phyloP scores from a whole-genome alignment of 768 basidiomycete species.

The Leccinum barrowsii region DNA sequence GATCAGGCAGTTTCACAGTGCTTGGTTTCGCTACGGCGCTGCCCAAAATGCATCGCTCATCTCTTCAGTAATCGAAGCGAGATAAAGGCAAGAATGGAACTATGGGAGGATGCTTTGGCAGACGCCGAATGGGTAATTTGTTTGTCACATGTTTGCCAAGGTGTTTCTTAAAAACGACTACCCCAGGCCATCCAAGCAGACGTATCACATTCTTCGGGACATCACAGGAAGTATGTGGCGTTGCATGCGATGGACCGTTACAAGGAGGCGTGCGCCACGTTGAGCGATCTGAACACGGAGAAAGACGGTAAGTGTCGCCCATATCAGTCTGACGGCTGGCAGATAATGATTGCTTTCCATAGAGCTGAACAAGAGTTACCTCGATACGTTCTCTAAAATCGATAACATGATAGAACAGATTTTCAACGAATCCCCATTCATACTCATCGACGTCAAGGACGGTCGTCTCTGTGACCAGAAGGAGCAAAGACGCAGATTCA shows the following conservation, averaged over 20 bases:
- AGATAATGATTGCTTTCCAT: neutral
- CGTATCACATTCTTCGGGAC: neutral
- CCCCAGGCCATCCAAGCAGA: conserved; percentile 6
- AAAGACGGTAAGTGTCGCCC: neutral
- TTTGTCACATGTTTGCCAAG: neutral
- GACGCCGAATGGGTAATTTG: conserved; percentile 4
- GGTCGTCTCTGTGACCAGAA: neutral
- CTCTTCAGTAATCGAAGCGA: conserved; percentile 10
- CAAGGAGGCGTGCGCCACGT: neutral
- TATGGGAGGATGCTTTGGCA: conserved; percentile 1
- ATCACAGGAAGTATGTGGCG: conserved; percentile 1
- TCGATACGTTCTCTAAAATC: neutral
- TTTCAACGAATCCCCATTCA: conserved; percentile 2
- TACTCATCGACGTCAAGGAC: conserved; percentile 8
- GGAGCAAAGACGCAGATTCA: neutral
- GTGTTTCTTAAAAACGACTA: neutral
- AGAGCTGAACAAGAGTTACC: conserved; percentile 3
- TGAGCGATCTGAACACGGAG: neutral
- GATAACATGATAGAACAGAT: neutral
- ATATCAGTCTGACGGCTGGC: neutral
- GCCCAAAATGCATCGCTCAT: neutral
- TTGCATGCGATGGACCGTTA: neutral
- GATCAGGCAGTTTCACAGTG: neutral
- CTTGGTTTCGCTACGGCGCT: neutral
- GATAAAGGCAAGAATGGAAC: neutral